Evolutionary conservation across 2,329 filamentous ascomycete species (phyloP).

Genomic region (Penicillium polonicum): DNA sequence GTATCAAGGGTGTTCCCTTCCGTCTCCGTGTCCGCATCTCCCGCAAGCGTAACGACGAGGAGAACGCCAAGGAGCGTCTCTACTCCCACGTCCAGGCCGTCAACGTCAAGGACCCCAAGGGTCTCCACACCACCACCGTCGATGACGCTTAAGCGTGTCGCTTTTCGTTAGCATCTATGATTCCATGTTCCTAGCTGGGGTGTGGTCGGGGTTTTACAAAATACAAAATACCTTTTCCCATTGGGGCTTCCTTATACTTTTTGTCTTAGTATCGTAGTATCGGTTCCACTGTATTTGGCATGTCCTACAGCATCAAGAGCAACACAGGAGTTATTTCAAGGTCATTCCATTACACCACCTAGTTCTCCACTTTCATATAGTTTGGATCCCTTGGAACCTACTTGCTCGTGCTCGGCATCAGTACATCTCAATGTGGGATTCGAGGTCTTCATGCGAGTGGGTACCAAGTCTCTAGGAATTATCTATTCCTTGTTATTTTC

Average conservation of each 20-base stretch:
- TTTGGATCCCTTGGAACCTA: too few relatives aligned
- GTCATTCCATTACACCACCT: not conserved
- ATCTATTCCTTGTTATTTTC: too few relatives aligned
- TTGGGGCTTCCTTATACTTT: conserved; percentile 8
- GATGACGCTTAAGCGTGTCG: conserved; percentile 56
- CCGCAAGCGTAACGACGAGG: conserved; percentile 99
- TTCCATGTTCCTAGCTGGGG: conserved; percentile 27
- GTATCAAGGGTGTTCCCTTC: conserved; percentile 98
- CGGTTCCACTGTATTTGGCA: not conserved
- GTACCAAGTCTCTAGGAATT: too few relatives aligned
- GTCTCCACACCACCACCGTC: conserved; percentile 87
- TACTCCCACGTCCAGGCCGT: conserved; percentile 99
- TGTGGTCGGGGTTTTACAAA: conserved; percentile 28
- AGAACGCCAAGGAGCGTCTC: conserved; percentile 98
- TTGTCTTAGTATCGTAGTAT: not conserved
- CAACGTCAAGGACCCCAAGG: conserved; percentile 99
- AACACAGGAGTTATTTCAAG: too few relatives aligned
- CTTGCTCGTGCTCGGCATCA: too few relatives aligned
- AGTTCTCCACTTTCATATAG: not conserved
- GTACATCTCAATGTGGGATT: too few relatives aligned
- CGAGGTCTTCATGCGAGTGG: too few relatives aligned
- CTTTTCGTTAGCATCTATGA: conserved; percentile 25
- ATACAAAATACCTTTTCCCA: conserved; percentile 28
- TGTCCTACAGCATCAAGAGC: not conserved
- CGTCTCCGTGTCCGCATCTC: conserved; percentile 97